Base-by-base conservation (phyloP, 176 grass and related monocot genomes). In the Cocos nucifera region DNA sequence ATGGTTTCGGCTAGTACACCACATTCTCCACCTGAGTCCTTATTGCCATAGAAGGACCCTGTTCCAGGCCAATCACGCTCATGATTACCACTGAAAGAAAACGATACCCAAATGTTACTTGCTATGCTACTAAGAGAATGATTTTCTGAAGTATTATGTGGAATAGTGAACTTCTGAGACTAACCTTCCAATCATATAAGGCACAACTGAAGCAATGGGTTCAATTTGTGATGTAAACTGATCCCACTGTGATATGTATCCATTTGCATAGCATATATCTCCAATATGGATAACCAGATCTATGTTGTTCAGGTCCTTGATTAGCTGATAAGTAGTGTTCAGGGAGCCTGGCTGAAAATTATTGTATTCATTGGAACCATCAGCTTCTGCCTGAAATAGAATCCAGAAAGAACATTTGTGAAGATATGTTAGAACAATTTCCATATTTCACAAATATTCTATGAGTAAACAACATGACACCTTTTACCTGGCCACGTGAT, bases 171-270 rank as follows among this genome's bases (percentile, higher is more conserved):
- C 21, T 23, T 18, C 30, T 73, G 56, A 16, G 72, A 35, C 66
- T 70, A n/a, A 97, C 86, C 87, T 96, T 66, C 72, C 92, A 58
- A 96, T 53, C 86, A 96, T 90, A 62, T 90, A 96, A 65, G 86
- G 92, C 17, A 96, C 86, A 75, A 96, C 82, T 49, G 86, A 21
- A 21, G 21, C 21, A 21, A 21, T 21, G 21, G 21, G 83, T 72
- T 96, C 92, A 56, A 90, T n/a, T n/a, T n/a, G n/a, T n/a, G n/a
- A n/a, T n/a, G n/a, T n/a, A n/a, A n/a, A n/a, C n/a, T n/a, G n/a
- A n/a, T n/a, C n/a, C n/a, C n/a, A n/a, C n/a, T n/a, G n/a, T n/a
- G n/a, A n/a, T n/a, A n/a, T n/a, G n/a, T n/a, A n/a, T n/a, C n/a
- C n/a, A n/a, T n/a, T n/a, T n/a, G n/a, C n/a, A n/a, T n/a, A n/a